Conservation (phyloP, 139 green algal genomes). For the Micromonas commoda region DNA sequence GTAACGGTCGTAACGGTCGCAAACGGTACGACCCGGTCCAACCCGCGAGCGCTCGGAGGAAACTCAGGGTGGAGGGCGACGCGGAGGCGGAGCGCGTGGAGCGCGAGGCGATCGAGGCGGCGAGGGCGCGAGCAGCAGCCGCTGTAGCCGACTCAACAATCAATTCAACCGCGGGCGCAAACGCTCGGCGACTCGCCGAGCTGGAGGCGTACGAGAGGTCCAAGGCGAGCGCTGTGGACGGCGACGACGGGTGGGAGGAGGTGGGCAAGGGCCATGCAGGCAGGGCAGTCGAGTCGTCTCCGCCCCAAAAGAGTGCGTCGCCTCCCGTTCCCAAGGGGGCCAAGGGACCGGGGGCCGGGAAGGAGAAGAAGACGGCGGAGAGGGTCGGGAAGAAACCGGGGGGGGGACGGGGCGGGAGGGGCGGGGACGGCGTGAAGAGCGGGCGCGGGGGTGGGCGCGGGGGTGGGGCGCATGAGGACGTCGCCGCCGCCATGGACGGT, state of each 20-base stretch:
- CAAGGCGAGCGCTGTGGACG: background rate
- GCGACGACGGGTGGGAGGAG: background rate
- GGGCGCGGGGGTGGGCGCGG: background rate
- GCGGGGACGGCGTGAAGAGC: too few species aligned
- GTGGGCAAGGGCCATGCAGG: background rate
- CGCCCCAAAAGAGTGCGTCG: too few species aligned
- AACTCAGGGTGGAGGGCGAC: background rate
- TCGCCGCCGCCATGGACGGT: too few species aligned
- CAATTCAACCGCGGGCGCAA: background rate
- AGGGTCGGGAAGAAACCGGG: background rate
- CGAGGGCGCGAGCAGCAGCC: background rate
- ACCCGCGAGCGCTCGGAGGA: too few species aligned
- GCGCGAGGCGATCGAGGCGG: background rate
- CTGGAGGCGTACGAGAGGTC: background rate
- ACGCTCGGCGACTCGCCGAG: background rate
- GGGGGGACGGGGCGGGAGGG: background rate
- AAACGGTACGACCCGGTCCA: constrained; percentile 10
- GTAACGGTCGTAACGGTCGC: too few species aligned
- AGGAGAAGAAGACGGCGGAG: background rate
- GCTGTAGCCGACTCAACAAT: background rate
- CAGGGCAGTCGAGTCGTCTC: background rate
- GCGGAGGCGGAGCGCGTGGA: background rate
- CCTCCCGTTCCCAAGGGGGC: background rate
- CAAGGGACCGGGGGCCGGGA: background rate
- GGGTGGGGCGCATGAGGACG: background rate